These are phyloP conservation scores for Apiospora sp. DNA, from an alignment of 2,329 filamentous ascomycete genomes.

Conservation along the genomic window DNA sequence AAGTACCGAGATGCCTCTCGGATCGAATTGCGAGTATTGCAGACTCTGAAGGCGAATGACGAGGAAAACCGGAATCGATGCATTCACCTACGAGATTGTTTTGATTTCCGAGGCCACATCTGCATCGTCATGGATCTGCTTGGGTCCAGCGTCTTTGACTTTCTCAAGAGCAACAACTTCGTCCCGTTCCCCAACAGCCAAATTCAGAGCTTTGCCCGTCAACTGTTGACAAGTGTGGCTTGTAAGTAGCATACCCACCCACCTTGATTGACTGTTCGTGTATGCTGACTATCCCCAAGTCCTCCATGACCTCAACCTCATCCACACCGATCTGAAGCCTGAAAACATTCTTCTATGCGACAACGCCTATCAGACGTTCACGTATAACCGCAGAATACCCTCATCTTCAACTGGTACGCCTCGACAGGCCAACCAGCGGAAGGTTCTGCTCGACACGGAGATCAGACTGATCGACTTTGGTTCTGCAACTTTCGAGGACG, in stretches of 20 bases:
- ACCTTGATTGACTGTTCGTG: not conserved
- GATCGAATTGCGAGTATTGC: constrained; percentile 92
- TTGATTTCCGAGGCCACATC: constrained; percentile 96
- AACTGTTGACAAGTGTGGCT: constrained; percentile 96
- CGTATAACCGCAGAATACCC: constrained; percentile 74
- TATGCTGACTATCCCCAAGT: constrained; percentile 60
- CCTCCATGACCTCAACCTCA: constrained; percentile 94
- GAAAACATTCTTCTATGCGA: constrained; percentile 75
- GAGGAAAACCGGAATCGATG: constrained; percentile 92
- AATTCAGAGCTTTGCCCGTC: constrained; percentile 95
- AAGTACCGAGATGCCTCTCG: constrained; percentile 97
- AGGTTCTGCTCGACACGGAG: constrained; percentile 72
- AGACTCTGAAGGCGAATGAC: constrained; percentile 92
- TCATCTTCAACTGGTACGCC: constrained; percentile 68
- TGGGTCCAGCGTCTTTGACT: constrained; percentile 97
- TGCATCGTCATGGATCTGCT: constrained; percentile 82
- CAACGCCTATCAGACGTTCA: constrained; percentile 73
- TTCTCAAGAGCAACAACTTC: constrained; percentile 93
- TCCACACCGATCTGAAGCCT: constrained; percentile 84
- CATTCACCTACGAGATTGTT: constrained; percentile 95
- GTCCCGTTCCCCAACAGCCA: constrained; percentile 98
- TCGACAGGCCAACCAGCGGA: constrained; percentile 68
- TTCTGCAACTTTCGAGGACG: constrained; percentile 76
- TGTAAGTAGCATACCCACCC: constrained; percentile 66
- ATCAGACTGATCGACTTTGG: constrained; percentile 77